Percentiles rank a stretch among this genome's conserved stretches.
These are phyloP conservation scores for Blastomyces gilchristii DNA, from an alignment of 2,329 filamentous ascomycete genomes.

Conservation along the genomic window DNA sequence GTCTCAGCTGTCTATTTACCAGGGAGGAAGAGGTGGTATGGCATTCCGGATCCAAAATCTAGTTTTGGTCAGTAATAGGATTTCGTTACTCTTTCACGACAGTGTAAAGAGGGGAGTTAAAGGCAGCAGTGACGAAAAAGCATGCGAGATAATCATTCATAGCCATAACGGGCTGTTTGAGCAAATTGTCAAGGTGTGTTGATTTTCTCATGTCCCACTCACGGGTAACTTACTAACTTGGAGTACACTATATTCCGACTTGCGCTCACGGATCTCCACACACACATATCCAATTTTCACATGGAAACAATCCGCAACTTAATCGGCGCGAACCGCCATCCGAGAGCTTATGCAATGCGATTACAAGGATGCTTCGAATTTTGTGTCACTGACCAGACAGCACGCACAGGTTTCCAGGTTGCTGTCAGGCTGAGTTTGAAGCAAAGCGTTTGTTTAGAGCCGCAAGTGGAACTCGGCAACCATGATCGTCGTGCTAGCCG, in stretches of 20 bases:
- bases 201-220: not conserved
- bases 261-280: not conserved
- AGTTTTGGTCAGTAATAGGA: not conserved
- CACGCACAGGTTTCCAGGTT: not conserved
- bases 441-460: not conserved
- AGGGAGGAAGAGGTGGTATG: not conserved
- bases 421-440: not conserved
- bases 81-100: not conserved
- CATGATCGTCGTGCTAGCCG: not conserved
- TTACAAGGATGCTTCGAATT: not conserved
- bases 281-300: not conserved
- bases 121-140: not conserved
- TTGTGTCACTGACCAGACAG: not conserved
- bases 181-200: not conserved
- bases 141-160: not conserved
- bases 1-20: not conserved
- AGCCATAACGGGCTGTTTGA: not conserved
- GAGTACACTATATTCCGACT: not conserved
- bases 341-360: not conserved
- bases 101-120: not conserved
- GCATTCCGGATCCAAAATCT: not conserved
- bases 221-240: no score
- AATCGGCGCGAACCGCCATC: not conserved
- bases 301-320: not conserved
- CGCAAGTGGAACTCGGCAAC: not conserved